These are phyloP conservation scores for Boletus vinaceobasis DNA, from an alignment of 768 basidiomycete species.

Conservation along the genomic window DNA sequence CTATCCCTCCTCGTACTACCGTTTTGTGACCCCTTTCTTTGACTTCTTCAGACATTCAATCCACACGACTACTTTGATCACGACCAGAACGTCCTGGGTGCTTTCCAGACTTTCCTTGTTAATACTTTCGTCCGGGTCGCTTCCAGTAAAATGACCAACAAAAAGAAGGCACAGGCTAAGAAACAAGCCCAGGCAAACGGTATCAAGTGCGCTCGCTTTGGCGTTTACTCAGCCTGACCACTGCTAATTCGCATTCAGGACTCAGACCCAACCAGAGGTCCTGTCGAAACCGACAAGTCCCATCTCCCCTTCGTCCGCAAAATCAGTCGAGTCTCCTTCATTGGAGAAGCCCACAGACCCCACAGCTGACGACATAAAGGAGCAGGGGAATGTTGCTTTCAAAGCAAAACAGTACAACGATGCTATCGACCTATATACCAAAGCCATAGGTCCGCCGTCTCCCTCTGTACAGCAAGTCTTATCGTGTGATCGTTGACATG, in stretches of 20 bases:
- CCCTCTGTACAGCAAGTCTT: constrained; percentile 19
- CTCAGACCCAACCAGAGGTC: constrained; percentile 8
- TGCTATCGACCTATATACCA: constrained; percentile 71
- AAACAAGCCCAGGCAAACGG: constrained; percentile 27
- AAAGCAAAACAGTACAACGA: constrained; percentile 60
- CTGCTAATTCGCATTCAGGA: constrained; percentile 15
- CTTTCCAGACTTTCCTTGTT: constrained; percentile 2
- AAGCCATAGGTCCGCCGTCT: constrained; percentile 62
- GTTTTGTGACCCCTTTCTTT: background rate
- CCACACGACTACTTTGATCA: background rate
- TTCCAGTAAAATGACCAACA: constrained; percentile 28
- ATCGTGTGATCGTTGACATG: constrained; percentile 5
- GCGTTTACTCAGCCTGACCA: background rate
- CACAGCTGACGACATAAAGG: constrained; percentile 57
- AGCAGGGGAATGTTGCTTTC: constrained; percentile 73
- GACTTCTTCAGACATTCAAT: background rate
- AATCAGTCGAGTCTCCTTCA: constrained; percentile 8
- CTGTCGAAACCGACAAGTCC: constrained; percentile 15
- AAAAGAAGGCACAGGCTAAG: constrained; percentile 29
- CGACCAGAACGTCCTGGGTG: constrained; percentile 4
- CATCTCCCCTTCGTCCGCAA: constrained; percentile 14
- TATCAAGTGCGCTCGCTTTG: constrained; percentile 19
- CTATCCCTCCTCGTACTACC: background rate
- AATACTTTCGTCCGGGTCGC: background rate
- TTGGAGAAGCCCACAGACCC: constrained; percentile 33